Evolutionary conservation across 306 rosid genomes (phyloP).

Genomic region (Abrus pulchellus): DNA sequence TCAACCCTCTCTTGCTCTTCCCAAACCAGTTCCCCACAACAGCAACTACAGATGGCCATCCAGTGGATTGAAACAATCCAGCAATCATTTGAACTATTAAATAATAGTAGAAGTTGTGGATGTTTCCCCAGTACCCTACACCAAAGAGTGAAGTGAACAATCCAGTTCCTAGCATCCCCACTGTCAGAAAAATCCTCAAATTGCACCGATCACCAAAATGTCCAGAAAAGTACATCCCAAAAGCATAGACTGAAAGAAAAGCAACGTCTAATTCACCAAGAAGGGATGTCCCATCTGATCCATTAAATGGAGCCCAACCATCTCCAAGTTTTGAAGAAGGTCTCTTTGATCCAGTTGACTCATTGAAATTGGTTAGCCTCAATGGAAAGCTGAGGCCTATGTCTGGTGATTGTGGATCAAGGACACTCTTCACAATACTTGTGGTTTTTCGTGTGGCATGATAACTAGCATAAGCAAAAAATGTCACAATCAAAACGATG

Average conservation of each 20-base stretch:
- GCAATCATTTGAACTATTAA: conserved; percentile 83
- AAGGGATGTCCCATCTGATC: conserved; percentile 78
- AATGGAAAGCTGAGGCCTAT: conserved; percentile 54
- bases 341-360: conserved; percentile 46
- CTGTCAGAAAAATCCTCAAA: conserved; percentile 81
- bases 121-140: conserved; percentile 82
- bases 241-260: conserved; percentile 84
- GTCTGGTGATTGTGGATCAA: conserved; percentile 78
- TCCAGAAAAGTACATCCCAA: conserved; percentile 98
- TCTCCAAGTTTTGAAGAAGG: conserved; percentile 56
- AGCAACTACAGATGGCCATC: conserved; percentile 98
- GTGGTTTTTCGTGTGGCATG: conserved; percentile 96
- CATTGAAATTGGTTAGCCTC: conserved; percentile 37
- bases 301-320: conserved; percentile 96
- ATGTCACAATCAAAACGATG: conserved; percentile 82
- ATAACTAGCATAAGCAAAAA: conserved; percentile 87
- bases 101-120: conserved; percentile 80
- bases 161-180: conserved; percentile 96
- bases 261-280: conserved; percentile 95
- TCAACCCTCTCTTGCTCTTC: conserved; percentile 93
- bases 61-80: conserved; percentile 95
- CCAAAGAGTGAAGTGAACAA: conserved; percentile 87
- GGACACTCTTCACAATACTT: conserved; percentile 91
- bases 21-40: conserved; percentile 98
- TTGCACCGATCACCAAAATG: conserved; percentile 86